phyloP scores from a whole-genome alignment of 306 rosid genomes.

The Datisca glomerata region DNA sequence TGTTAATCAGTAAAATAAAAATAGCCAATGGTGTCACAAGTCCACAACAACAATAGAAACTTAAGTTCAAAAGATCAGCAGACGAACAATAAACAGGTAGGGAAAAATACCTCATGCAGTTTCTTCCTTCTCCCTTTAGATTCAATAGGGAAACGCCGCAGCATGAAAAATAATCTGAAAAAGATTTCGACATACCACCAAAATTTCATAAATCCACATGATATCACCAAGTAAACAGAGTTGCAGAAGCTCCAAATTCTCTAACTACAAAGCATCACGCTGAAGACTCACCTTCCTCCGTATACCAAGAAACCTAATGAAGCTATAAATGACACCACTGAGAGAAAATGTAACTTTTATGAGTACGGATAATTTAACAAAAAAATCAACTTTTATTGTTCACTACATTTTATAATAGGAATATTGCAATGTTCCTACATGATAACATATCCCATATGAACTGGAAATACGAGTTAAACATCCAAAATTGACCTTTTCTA shows the following conservation, averaged over 20 bases:
- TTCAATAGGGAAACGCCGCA: conserved; percentile 95
- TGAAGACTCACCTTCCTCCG: conserved; percentile 85
- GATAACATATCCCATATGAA: too few species aligned
- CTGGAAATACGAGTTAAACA: conserved; percentile 16
- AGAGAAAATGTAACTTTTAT: neutral
- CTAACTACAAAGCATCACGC: conserved; percentile 8
- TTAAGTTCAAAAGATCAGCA: too few species aligned
- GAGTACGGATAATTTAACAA: too few species aligned
- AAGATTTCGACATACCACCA: neutral
- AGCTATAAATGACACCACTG: conserved; percentile 82
- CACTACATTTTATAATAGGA: conserved; percentile 3
- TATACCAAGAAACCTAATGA: conserved; percentile 87
- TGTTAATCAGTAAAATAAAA: too few species aligned
- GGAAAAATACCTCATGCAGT: conserved; percentile 75
- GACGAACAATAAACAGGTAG: conserved; percentile 11
- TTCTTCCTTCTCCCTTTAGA: conserved; percentile 98
- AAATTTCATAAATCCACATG: conserved; percentile 5
- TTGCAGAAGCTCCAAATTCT: conserved; percentile 10
- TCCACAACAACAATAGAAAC: too few species aligned
- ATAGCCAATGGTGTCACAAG: too few species aligned
- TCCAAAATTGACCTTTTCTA: conserved; percentile 7
- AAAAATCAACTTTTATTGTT: neutral
- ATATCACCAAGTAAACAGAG: conserved; percentile 10
- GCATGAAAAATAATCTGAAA: conserved; percentile 85
- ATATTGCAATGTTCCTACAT: too few species aligned